phyloP scores from a whole-genome alignment of 2,329 filamentous ascomycete species.

The Colletotrichum sp. region DNA sequence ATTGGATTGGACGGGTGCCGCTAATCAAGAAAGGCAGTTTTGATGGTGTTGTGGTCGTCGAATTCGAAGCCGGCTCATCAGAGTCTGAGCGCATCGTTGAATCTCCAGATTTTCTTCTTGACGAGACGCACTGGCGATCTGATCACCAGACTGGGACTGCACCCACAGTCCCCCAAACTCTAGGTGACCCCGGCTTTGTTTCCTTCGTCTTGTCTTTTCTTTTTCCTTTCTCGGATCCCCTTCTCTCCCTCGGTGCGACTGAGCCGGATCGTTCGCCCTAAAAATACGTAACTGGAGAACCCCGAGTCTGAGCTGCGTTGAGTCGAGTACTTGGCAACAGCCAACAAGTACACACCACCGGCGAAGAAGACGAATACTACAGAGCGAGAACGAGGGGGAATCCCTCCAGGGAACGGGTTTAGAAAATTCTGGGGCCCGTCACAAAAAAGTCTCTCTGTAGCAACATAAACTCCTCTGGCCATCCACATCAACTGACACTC shows the following conservation, averaged over 20 bases:
- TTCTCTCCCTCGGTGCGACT: background rate
- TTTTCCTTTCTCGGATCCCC: background rate
- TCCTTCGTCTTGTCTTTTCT: background rate
- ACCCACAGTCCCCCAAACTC: background rate
- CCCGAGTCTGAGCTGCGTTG: background rate
- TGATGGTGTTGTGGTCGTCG: too few species aligned
- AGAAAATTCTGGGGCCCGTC: background rate
- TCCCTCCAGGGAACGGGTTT: background rate
- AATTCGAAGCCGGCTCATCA: background rate
- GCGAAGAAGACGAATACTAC: background rate
- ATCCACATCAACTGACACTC: background rate
- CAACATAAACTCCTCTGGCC: background rate
- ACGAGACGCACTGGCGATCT: slow-evolving; percentile 1
- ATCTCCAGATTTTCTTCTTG: background rate
- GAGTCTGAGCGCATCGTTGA: background rate
- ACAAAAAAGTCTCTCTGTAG: background rate
- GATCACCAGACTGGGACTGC: background rate
- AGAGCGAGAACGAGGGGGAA: background rate
- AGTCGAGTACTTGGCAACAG: background rate
- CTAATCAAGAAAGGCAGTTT: background rate
- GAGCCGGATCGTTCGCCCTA: background rate
- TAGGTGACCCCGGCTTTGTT: background rate
- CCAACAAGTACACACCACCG: background rate
- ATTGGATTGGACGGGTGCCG: background rate
- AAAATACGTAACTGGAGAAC: background rate